Evolutionary conservation across 1,139 yeast species (phyloP), one percentile per base, ranked within the genome.

Genomic region (Wickerhamiella pararugosa): DNA sequence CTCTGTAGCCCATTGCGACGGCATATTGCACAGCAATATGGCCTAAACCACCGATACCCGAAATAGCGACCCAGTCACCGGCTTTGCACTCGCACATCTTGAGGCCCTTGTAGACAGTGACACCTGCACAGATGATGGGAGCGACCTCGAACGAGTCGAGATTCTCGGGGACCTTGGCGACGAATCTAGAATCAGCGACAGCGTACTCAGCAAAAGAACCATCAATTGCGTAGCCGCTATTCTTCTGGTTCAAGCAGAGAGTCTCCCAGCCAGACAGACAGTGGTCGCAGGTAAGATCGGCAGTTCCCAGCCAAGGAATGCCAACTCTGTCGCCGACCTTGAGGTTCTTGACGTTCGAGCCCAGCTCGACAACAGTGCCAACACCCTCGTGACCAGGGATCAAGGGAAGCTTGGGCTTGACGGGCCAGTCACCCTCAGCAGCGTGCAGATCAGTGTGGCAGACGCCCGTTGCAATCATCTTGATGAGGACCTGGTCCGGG

Each of bases 321-420:
- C 94, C 94, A 9, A 82, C 93, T 45, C 71, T 68, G 57, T 83
- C 94, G 42, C 94, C 94, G 31, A 73, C 76, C 51, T 75, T 71
- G 45, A 80, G 67, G 31, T 63, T 56, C 4, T 68, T 71, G 33
- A 82, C 94, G 10, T 41, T 43, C 1, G 60, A 68, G 4, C 93
- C 93, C 32, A 79, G 71, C 51, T 77, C 76, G 21, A 69, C 72
- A 36, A 82, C 76, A 21, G 71, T 62, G 34, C 94, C 94, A 5
- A 86, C 65, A 11, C 81, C 73, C 55, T 79, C 90, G 67, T 80
- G 92, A 56, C 92, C 92, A 50, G 84, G 86, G 43, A 78, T 82
- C 52, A 77, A 64, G 26, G 84, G 84, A 29, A 38, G 10, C 34
- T 53, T 51, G 61, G 78, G 76, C 51, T 77, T 71, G 44, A 65